Evolutionary conservation across 1,284 basidiomycete genomes (phyloP).

Genomic region (Ceratobasidium sp.): DNA sequence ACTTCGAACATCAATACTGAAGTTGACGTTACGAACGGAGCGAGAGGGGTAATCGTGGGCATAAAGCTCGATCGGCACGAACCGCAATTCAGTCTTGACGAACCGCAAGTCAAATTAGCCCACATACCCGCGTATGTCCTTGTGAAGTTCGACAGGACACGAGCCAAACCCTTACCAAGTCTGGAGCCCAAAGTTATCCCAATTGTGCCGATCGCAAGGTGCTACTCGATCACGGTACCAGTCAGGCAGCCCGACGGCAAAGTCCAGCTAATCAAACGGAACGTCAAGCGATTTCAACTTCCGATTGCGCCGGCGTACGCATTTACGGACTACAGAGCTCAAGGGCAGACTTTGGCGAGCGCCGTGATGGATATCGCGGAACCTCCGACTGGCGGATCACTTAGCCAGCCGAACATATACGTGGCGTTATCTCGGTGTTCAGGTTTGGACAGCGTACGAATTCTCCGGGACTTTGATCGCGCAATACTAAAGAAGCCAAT

Average conservation of each 20-base stretch:
- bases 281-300: constrained; percentile 19
- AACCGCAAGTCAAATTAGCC: neutral
- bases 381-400: neutral
- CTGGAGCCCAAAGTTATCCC: constrained; percentile 20
- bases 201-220: constrained; percentile 37
- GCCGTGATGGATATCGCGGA: constrained; percentile 27
- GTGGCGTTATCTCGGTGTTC: constrained; percentile 38
- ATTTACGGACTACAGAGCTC: constrained; percentile 35
- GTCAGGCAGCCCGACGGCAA: neutral
- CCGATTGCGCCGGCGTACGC: constrained; percentile 39
- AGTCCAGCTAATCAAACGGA: constrained; percentile 2
- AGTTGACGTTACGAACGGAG: constrained; percentile 22
- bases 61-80: constrained; percentile 33
- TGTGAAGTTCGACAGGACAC: constrained; percentile 25
- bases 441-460: constrained; percentile 36
- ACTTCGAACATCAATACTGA: constrained; percentile 26
- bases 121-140: constrained; percentile 14
- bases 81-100: neutral
- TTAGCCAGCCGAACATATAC: constrained; percentile 28
- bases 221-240: neutral
- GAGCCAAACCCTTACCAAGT: neutral
- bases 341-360: constrained; percentile 28
- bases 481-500: neutral
- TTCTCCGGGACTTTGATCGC: neutral
- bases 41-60: constrained; percentile 29